These are phyloP conservation scores for Pythium grandisporangium DNA, from an alignment of 352 stramenopile species.

Conservation along the genomic window DNA sequence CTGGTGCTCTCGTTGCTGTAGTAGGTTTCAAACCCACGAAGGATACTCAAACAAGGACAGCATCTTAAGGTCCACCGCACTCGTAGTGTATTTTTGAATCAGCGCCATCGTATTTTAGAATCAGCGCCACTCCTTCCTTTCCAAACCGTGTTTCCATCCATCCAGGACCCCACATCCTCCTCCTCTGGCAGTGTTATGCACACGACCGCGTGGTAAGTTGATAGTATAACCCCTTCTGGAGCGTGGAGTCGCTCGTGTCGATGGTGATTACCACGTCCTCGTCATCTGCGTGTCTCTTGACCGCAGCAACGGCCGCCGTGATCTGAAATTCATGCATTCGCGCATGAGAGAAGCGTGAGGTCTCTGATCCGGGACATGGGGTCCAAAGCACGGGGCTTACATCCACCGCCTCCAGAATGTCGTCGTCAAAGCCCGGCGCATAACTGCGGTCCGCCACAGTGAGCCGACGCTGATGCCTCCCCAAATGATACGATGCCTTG, in stretches of 20 bases:
- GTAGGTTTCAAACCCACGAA: too few relatives aligned
- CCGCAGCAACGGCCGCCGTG: conserved; percentile 11
- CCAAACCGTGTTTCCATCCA: background rate
- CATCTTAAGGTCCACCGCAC: background rate
- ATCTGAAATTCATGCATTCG: conserved; percentile 19
- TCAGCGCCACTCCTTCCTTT: background rate
- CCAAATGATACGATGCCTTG: conserved; percentile 13
- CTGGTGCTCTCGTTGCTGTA: too few relatives aligned
- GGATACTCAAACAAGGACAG: background rate
- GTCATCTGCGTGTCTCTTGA: conserved; percentile 6
- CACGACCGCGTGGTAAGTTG: conserved; percentile 15
- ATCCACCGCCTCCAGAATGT: conserved; percentile 17
- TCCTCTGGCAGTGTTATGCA: background rate
- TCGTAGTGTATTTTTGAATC: background rate
- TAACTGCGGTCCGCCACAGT: conserved; percentile 9
- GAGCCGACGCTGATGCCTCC: background rate
- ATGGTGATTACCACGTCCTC: conserved; percentile 20
- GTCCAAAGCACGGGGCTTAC: conserved; percentile 15
- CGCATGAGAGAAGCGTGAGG: background rate
- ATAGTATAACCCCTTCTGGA: conserved; percentile 19
- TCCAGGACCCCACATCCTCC: background rate
- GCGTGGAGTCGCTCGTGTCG: conserved; percentile 15
- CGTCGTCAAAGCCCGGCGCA: conserved; percentile 10
- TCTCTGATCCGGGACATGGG: conserved; percentile 3
- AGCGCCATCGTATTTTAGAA: background rate